These are phyloP conservation scores for Candida fluviatilis DNA, from an alignment of 805 yeast genomes.

Conservation along the genomic window DNA sequence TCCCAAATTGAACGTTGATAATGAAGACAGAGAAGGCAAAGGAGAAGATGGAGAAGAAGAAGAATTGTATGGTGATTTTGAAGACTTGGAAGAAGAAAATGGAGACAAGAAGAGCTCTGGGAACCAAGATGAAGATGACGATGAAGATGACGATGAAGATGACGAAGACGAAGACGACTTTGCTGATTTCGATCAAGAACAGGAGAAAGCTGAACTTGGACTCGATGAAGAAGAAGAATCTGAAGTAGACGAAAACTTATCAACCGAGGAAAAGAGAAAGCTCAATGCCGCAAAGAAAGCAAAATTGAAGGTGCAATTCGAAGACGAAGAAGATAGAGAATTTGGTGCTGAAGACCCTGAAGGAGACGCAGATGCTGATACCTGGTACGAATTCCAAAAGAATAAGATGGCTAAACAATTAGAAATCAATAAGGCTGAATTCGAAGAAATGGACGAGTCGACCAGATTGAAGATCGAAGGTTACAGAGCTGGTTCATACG, in stretches of 20 bases:
- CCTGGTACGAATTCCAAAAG: constrained; percentile 97
- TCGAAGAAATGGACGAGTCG: constrained; percentile 68
- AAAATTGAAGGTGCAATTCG: constrained; percentile 82
- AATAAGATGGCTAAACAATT: constrained; percentile 95
- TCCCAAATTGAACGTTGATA: constrained; percentile 40
- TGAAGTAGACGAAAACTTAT: constrained; percentile 35
- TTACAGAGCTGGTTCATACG: constrained; percentile 88
- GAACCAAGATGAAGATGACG: constrained; percentile 24
- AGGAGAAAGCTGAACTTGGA: constrained; percentile 39
- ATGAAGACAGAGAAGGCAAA: constrained; percentile 19
- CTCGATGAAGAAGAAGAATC: constrained; percentile 39
- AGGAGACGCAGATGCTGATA: constrained; percentile 70
- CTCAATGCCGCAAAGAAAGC: constrained; percentile 88
- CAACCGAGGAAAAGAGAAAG: constrained; percentile 73
- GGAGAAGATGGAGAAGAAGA: constrained; percentile 40
- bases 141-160: constrained; percentile 28
- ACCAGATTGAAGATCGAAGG: constrained; percentile 86
- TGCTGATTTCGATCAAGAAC: constrained; percentile 53
- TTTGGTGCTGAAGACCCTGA: constrained; percentile 80
- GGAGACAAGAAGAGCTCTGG: constrained; percentile 20
- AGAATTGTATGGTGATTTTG: constrained; percentile 53
- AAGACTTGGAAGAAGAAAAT: constrained; percentile 43
- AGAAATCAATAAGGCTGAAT: constrained; percentile 84
- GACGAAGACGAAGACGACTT: constrained; percentile 35
- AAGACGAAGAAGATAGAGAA: constrained; percentile 63